Percentiles rank a stretch among this genome's conserved stretches.
Conservation (phyloP, 169 alveolate species). For the Cryptosporidium tyzzeri region DNA sequence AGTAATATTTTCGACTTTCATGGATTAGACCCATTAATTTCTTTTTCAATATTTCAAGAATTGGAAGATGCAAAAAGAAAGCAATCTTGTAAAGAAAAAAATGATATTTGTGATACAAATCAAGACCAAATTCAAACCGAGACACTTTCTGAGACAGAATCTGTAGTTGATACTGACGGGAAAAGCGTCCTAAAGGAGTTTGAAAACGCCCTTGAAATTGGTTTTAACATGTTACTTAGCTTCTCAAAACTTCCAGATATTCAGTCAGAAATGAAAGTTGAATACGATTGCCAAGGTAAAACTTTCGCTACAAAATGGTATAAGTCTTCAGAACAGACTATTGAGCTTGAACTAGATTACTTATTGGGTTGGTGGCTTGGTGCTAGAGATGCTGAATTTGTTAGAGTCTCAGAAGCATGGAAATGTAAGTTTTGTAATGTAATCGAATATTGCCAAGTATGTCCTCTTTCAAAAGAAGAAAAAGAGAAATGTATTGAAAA, state of each 20-base stretch:
- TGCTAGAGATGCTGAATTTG: conserved; percentile 37
- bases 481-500: conserved; percentile 46
- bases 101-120: not conserved
- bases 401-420: conserved; percentile 52
- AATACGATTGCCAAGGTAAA: conserved; percentile 65
- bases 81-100: not conserved
- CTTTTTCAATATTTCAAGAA: conserved; percentile 5
- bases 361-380: conserved; percentile 71
- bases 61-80: conserved; percentile 17
- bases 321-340: conserved; percentile 28
- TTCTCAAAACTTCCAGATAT: conserved; percentile 49
- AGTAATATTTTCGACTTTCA: conserved; percentile 18
- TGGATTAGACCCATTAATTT: conserved; percentile 20
- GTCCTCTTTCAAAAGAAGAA: conserved; percentile 46
- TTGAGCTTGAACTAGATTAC: conserved; percentile 48
- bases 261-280: conserved; percentile 63
- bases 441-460: conserved; percentile 39
- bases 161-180: conserved; percentile 7
- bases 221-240: conserved; percentile 12
- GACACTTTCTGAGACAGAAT: not conserved
- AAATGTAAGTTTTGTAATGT: conserved; percentile 69
- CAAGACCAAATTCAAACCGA: not conserved
- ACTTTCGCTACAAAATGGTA: conserved; percentile 73
- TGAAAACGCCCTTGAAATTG: conserved; percentile 31
- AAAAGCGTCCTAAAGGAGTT: conserved; percentile 2